phyloP scores from a whole-genome alignment of 2,329 filamentous ascomycete genomes.

The Talaromyces sp. region DNA sequence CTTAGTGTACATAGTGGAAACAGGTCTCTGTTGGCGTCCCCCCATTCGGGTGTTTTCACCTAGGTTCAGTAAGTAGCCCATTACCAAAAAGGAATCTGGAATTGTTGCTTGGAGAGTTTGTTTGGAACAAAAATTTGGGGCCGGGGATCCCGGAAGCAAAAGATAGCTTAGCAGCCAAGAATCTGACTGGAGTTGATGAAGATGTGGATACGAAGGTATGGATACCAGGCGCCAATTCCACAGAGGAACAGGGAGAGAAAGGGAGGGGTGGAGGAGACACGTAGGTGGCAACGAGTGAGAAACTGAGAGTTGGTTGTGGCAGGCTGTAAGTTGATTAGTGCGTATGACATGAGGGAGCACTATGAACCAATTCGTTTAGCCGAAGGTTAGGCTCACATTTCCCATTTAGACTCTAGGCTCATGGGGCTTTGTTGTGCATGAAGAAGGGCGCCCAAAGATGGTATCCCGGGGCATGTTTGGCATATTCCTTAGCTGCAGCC shows the following conservation, averaged over 20 bases:
- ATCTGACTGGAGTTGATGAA: neutral
- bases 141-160: conserved; percentile 16
- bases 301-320: neutral
- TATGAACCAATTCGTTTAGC: neutral
- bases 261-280: neutral
- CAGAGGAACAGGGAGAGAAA: too few relatives aligned
- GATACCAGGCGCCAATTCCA: neutral
- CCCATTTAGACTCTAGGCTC: neutral
- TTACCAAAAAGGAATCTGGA: neutral
- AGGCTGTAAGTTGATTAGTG: neutral
- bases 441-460: neutral
- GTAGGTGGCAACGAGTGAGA: conserved; percentile 5
- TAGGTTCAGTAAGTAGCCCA: neutral
- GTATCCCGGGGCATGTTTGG: neutral
- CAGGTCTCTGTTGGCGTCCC: neutral
- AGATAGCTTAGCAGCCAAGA: conserved; percentile 10
- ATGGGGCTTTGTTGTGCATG: conserved; percentile 9
- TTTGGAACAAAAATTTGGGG: conserved; percentile 8
- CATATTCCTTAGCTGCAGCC: conserved; percentile 8
- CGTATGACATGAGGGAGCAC: neutral
- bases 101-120: neutral
- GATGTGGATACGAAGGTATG: neutral
- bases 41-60: neutral
- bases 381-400: neutral
- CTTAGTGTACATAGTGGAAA: neutral